Conservation (phyloP, 441 rosid species). For the Manihot esculenta region DNA sequence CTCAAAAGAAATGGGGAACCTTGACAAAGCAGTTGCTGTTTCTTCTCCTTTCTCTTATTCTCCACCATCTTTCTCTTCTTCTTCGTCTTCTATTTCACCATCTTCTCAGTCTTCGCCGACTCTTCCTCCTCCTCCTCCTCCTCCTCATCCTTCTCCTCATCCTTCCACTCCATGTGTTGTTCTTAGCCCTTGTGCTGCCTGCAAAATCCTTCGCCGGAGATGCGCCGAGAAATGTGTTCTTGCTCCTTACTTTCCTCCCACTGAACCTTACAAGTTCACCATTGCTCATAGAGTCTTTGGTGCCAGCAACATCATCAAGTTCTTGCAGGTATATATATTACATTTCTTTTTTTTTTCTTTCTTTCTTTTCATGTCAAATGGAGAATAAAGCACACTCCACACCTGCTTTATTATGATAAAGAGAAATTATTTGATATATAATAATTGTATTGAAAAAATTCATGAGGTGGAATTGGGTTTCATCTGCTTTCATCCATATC, state of each 20-base stretch:
- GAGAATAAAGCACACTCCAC: too few species aligned
- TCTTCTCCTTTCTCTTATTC: too few species aligned
- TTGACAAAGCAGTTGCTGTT: constrained; percentile 11
- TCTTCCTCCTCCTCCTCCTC: constrained; percentile 6
- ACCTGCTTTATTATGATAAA: too few species aligned
- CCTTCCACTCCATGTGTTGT: constrained; percentile 27
- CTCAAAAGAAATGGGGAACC: constrained; percentile 22
- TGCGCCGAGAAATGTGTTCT: constrained; percentile 61
- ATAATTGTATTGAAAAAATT: too few species aligned
- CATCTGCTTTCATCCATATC: too few species aligned
- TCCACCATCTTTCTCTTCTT: constrained; percentile 22
- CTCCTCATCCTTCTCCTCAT: constrained; percentile 7
- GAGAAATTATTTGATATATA: too few species aligned
- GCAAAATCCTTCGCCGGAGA: constrained; percentile 72
- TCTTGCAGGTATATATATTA: constrained; percentile 53
- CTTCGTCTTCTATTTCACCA: constrained; percentile 6
- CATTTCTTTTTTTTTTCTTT: not conserved
- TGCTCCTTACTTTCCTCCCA: constrained; percentile 74
- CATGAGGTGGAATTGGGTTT: too few species aligned
- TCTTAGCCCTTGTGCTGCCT: constrained; percentile 72
- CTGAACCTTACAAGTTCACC: constrained; percentile 64
- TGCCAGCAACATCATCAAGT: constrained; percentile 69
- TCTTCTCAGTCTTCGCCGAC: not conserved
- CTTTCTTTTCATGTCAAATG: too few species aligned
- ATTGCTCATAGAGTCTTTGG: constrained; percentile 70